Base-by-base conservation (phyloP, 495 filamentous ascomycete genomes). In the Bombardia bombarda region DNA sequence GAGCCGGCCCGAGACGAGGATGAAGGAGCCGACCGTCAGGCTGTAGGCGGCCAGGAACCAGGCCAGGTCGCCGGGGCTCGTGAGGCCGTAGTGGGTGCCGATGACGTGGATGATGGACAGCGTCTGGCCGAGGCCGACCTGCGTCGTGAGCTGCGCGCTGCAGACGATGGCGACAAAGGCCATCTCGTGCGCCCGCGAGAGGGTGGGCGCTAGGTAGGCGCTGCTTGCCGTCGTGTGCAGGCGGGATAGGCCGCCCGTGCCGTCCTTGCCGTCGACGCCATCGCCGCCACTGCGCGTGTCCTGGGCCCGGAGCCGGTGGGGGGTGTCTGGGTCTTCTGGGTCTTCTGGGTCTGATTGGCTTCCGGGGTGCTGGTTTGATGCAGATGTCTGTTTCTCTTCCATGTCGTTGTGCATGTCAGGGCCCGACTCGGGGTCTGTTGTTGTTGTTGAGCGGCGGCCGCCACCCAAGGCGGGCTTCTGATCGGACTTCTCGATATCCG, bases 1-100 rank as follows among this genome's bases (percentile, higher is more conserved):
- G 6, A 78, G 59, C 8, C 78, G 68, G 13, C 79, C 79, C 8
- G 71, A 73, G 19, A 80, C 61, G n/a, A 82, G 61, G 53, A 83
- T 80, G 47, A 83, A 83, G 6, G 78, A 80, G 22, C 79, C 79
- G 16, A 77, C 70, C 0, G 78, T 80, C 32, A 83, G 59, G 22
- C 67, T 68, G 55, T 80, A 83, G 0, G 63, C 70, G 2, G 77
- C 77, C 33, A 77, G 57, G 24, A 74, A 72, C 80, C 79, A 82
- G 32, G 62, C 64, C 10, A 70, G 39, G 26, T 63, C 55, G 1
- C 50, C 62, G 1, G 52, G 50, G 23, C 52, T 52, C 14, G 32
- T 25, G n/a, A 42, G 25, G 35, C 47, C 48, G 33, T 57, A 61
- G 22, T 42, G 42, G 2, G 33, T 21, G 32, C 58, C 56, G 4